Evolutionary conservation across 2,329 filamentous ascomycete genomes (phyloP), one percentile per base, ranked within the genome.

Genomic region (Colletotrichum gloeosporioides): DNA sequence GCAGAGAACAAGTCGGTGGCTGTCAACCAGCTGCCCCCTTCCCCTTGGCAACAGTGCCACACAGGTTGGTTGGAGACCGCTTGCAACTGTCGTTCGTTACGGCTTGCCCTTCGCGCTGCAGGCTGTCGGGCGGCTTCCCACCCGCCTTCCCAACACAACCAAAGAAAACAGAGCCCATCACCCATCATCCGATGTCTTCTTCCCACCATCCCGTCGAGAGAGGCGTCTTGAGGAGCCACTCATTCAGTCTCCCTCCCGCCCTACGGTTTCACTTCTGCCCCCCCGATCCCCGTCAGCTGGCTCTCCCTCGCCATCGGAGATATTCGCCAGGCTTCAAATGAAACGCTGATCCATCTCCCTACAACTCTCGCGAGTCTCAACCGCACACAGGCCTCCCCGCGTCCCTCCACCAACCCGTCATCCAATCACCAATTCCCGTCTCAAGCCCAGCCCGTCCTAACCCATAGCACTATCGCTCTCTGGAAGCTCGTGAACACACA

Each of bases 261-360:
- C 63, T 68, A 67, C 31, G 62, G 73, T 76, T 76, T 76, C 73
- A 73, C 64, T 59, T 76, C 34, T 69, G 29, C 64, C 39, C 64
- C 57, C 31, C 55, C 13, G 57, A 69, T 73, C 70, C 73, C 63
- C 63, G 63, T 73, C 73, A 73, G 63, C 44, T 73, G 73, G 64
- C 73, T 64, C 57, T 73, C 27, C 63, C 39, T 49, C 55, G n/a
- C 57, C 25, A 66, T 59, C 59, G 68, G 72, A 61, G 59, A 63
- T 59, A 71, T 63, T 69, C 25, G 36, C 57, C 73, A 76, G 44
- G 57, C 57, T 73, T 73, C 34, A 57, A 73, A 68, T 76, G 73
- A 76, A 73, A 73, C 73, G 70, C 57, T 65, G 44, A 16, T 64
- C 73, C 73, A 32, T 73, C 34, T 34, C 39, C 49, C 44, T 67